These are phyloP conservation scores for Pythium phragmitis DNA, from an alignment of 352 stramenopile genomes.

Conservation along the genomic window DNA sequence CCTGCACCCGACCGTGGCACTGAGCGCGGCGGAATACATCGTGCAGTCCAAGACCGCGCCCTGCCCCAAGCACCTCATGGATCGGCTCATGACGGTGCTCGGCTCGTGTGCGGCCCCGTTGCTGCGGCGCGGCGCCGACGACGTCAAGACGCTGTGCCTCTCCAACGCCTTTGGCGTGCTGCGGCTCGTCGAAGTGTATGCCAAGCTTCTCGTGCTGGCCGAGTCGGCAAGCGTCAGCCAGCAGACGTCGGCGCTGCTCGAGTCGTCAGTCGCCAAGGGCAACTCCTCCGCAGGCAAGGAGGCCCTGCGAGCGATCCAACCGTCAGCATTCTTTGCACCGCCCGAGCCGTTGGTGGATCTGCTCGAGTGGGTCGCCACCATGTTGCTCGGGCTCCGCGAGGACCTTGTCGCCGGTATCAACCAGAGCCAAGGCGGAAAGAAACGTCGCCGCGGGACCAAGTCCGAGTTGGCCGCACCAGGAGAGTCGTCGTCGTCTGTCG, in stretches of 20 bases:
- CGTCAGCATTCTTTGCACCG: slow-evolving; percentile 61
- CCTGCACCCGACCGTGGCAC: slow-evolving; percentile 58
- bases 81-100: slow-evolving; percentile 42
- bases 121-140: slow-evolving; percentile 40
- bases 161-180: slow-evolving; percentile 60
- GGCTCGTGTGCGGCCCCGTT: slow-evolving; percentile 46
- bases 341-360: slow-evolving; percentile 42
- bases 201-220: slow-evolving; percentile 52
- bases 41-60: slow-evolving; percentile 46
- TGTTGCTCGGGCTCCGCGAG: slow-evolving; percentile 53
- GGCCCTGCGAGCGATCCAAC: slow-evolving; percentile 49
- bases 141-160: slow-evolving; percentile 44
- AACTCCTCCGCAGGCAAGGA: slow-evolving; percentile 35
- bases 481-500: background rate
- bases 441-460: slow-evolving; percentile 10
- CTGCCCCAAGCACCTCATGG: slow-evolving; percentile 46
- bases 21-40: slow-evolving; percentile 68
- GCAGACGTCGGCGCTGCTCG: slow-evolving; percentile 41
- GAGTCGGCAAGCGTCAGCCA: slow-evolving; percentile 53
- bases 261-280: slow-evolving; percentile 37
- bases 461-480: background rate
- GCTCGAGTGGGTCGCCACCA: slow-evolving; percentile 48
- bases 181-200: slow-evolving; percentile 70
- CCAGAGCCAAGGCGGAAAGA: slow-evolving; percentile 42
- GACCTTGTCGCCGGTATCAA: slow-evolving; percentile 34